Percentiles rank a stretch among this genome's conserved stretches.
Conservation (phyloP, 495 filamentous ascomycete genomes). For the Cercophora samala region DNA sequence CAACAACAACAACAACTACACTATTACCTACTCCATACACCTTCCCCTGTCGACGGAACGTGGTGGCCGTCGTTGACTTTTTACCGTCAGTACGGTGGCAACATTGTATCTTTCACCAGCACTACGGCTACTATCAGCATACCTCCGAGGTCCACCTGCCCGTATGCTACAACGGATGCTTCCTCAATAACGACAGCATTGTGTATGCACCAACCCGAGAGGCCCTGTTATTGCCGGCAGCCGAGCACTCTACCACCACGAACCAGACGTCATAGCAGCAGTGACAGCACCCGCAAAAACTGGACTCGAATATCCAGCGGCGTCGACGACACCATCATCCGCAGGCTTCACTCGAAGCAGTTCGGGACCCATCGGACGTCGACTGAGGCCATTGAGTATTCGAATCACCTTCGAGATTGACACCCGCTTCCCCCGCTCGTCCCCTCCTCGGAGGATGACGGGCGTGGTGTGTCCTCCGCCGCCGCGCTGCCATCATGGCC, state of each 20-base stretch:
- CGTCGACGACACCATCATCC: not conserved
- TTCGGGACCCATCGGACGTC: not conserved
- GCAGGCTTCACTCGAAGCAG: conserved; percentile 1
- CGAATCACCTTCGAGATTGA: not conserved
- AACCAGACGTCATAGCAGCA: conserved; percentile 27
- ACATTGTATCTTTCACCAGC: not conserved
- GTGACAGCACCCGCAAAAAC: not conserved
- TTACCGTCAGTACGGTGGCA: too few relatives aligned
- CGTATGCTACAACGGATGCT: conserved; percentile 7
- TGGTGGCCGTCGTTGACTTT: too few relatives aligned
- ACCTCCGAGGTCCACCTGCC: conserved; percentile 3
- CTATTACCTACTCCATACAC: not conserved
- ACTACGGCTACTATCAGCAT: not conserved
- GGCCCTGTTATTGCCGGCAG: conserved; percentile 16
- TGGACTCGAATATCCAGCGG: not conserved
- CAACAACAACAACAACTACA: not conserved
- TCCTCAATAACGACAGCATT: conserved; percentile 9
- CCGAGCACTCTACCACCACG: conserved; percentile 16
- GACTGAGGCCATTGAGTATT: not conserved
- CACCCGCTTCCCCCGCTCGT: conserved; percentile 44
- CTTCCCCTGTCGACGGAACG: not conserved
- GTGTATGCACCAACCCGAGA: conserved; percentile 21
- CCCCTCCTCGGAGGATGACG: conserved; percentile 61
- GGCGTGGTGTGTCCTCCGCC: conserved; percentile 39
- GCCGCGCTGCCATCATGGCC: conserved; percentile 35